phyloP scores from a whole-genome alignment of 2,329 filamentous ascomycete genomes.

The Cercospora beticola region DNA sequence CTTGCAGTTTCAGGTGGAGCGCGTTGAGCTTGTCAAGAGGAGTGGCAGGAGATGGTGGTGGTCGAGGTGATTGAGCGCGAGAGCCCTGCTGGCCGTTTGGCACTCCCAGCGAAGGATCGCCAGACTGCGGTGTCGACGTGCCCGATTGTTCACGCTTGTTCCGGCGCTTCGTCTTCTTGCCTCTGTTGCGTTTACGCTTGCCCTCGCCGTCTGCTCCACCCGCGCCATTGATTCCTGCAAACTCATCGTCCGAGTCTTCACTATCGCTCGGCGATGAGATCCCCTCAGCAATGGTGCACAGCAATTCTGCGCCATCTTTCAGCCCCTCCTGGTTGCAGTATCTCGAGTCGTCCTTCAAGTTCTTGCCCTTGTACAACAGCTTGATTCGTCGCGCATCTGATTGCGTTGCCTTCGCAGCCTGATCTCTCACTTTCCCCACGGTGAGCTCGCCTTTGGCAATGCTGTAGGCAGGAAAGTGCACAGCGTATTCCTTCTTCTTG shows the following conservation, averaged over 20 bases:
- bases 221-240: conserved; percentile 31
- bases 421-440: conserved; percentile 65
- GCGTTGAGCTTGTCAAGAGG: conserved; percentile 64
- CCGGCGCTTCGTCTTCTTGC: conserved; percentile 46
- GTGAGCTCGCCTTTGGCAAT: conserved; percentile 72
- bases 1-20: conserved; percentile 64
- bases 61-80: conserved; percentile 43
- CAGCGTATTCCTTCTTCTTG: conserved; percentile 63
- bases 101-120: conserved; percentile 40
- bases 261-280: conserved; percentile 41
- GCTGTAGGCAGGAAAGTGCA: conserved; percentile 72
- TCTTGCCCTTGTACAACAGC: conserved; percentile 71
- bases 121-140: conserved; percentile 35
- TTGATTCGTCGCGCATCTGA: conserved; percentile 59
- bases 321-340: conserved; percentile 61
- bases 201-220: conserved; percentile 32
- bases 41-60: conserved; percentile 42
- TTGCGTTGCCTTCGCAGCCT: conserved; percentile 66
- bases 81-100: conserved; percentile 37
- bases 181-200: conserved; percentile 43
- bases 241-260: conserved; percentile 46
- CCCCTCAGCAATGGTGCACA: conserved; percentile 58
- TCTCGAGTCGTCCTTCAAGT: conserved; percentile 63
- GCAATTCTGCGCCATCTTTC: conserved; percentile 58
- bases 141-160: conserved; percentile 44